Base-by-base conservation (phyloP, 192 early-diverging fungal species). In the Geranomyces michiganensis region DNA sequence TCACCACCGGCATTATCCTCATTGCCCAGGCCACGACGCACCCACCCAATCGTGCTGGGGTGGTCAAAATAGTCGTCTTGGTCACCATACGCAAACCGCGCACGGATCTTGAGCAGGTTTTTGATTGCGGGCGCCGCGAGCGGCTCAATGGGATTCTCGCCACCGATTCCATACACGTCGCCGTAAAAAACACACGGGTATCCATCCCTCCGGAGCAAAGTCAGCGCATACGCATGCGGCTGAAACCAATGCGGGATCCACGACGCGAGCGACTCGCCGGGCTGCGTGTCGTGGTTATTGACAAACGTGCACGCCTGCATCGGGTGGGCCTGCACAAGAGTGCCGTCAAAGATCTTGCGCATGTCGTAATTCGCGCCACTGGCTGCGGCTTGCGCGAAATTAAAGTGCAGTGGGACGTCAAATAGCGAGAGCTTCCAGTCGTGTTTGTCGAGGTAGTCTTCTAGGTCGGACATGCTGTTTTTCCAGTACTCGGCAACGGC, bases 171-270 rank as follows among this genome's bases (percentile, higher is more conserved):
- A 43, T 81, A 83, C 41, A 80, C 62, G 62, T 83, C 82, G 0
- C 79, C 76, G 64, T 81, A 83, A 60, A 83, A 83, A 7, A 83
- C 61, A 53, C 82, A 83, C 7, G 79, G 82, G 65, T 75, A 81
- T 32, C 82, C 82, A 31, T 83, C 79, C 22, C 74, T 71, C 9
- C 82, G 73, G 15, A 68, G 59, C 4, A 80, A 59, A 31, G 61
- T 65, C 65, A 83, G 75, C 46, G 82, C 73, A 6, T 79, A 77
- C 12, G 79, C 82, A 8, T 74, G 44, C 13, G 82, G 78, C 48
- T 81, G 79, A 65, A 83, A 81, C 82, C 82, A 83, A 32, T 68
- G 65, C 3, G 68, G 66, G 32, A 83, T 72, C 71, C 61, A 83
- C 30, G 76, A 78, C 47, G 77, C 82, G 4, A 78, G 71, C 13